Evolutionary conservation across 345 rosid species (phyloP).

Genomic region (Brassica incana): DNA sequence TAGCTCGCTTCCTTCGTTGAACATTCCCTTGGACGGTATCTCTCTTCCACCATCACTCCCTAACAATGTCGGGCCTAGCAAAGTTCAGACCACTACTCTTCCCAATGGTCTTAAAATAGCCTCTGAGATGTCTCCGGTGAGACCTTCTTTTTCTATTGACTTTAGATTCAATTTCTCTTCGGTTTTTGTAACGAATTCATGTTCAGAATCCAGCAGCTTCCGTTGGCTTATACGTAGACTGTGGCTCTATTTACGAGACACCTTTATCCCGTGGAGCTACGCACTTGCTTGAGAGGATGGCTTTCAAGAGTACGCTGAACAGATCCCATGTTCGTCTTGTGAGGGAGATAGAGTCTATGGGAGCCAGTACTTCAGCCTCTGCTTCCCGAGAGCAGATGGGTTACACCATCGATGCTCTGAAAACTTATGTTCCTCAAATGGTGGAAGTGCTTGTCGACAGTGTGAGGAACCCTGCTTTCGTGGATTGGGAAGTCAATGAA

Average conservation of each 20-base stretch:
- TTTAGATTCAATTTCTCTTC: neutral
- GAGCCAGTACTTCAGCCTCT: slow-evolving; percentile 71
- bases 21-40: slow-evolving; percentile 62
- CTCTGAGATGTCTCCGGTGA: slow-evolving; percentile 57
- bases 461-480: slow-evolving; percentile 87
- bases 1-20: slow-evolving; percentile 49
- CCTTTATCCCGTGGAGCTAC: slow-evolving; percentile 67
- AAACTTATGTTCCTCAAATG: slow-evolving; percentile 87
- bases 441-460: slow-evolving; percentile 82
- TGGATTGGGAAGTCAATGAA: slow-evolving; percentile 91
- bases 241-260: slow-evolving; percentile 77
- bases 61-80: slow-evolving; percentile 66
- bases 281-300: slow-evolving; percentile 87
- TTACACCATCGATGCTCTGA: slow-evolving; percentile 88
- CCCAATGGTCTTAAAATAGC: slow-evolving; percentile 63
- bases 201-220: slow-evolving; percentile 76
- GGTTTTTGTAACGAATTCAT: neutral
- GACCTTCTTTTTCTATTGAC: neutral
- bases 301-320: slow-evolving; percentile 80
- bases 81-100: slow-evolving; percentile 59
- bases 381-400: slow-evolving; percentile 85
- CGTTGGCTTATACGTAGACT: slow-evolving; percentile 69
- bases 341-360: slow-evolving; percentile 87
- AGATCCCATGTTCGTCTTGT: slow-evolving; percentile 77
- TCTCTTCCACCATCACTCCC: slow-evolving; percentile 64